phyloP scores from a whole-genome alignment of 768 basidiomycete species.

The Naganishia kalamii region DNA sequence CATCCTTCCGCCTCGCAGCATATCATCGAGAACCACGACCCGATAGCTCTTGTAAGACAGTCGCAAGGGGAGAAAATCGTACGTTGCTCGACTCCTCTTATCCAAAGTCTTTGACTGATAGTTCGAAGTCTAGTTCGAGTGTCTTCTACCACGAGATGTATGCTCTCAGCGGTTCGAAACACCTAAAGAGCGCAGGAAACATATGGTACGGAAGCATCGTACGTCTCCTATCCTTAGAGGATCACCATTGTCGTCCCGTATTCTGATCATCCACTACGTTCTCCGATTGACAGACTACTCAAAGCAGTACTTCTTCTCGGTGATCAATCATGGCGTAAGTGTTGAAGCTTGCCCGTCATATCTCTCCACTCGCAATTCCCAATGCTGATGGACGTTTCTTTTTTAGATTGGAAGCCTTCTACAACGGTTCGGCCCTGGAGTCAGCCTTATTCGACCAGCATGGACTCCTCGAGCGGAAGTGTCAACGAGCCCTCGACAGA shows the following conservation, averaged over 20 bases:
- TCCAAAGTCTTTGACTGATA: conserved; percentile 28
- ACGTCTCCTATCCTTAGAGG: not conserved
- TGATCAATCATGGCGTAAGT: conserved; percentile 71
- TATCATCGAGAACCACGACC: conserved; percentile 70
- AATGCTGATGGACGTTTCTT: not conserved
- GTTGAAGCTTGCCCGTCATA: not conserved
- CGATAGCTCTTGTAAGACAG: conserved; percentile 66
- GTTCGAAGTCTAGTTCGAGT: conserved; percentile 59
- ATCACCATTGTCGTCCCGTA: not conserved
- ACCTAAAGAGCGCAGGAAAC: conserved; percentile 69
- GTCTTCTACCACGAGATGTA: conserved; percentile 58
- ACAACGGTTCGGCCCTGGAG: conserved; percentile 75
- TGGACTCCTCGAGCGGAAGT: conserved; percentile 55
- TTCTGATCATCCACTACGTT: not conserved
- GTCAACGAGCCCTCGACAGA: not conserved
- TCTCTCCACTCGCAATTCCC: not conserved
- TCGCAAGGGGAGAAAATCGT: conserved; percentile 83
- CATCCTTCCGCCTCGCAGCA: conserved; percentile 36
- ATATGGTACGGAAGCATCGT: conserved; percentile 69
- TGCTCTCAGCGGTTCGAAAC: conserved; percentile 56
- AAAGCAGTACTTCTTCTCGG: conserved; percentile 82
- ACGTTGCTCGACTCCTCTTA: conserved; percentile 42
- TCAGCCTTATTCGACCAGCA: conserved; percentile 64
- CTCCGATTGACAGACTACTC: conserved; percentile 57
- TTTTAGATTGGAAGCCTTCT: conserved; percentile 62